Base-by-base conservation (phyloP, 495 filamentous ascomycete genomes). In the Physcia stellaris region DNA sequence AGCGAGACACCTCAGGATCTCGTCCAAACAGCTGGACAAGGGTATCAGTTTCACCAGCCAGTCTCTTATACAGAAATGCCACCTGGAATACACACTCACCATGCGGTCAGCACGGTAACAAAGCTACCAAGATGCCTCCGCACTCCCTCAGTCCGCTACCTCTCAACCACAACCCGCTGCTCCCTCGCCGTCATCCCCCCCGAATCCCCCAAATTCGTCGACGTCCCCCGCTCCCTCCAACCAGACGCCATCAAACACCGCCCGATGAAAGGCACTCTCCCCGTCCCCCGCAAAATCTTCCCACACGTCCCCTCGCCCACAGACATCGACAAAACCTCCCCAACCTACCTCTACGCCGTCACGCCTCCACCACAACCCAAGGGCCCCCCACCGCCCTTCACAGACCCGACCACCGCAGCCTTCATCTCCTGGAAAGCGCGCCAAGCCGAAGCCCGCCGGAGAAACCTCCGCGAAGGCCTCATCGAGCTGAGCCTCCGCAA, bases 171-270 rank as follows among this genome's bases (percentile, higher is more conserved):
- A 21, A 38, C 49, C 23, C 27, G 20, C 33, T 2, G 18, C 16
- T 16, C 15, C 24, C 27, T 17, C 11, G 46, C 46, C 31, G 42
- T 27, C 26, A 59, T 75, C 35, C 58, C 62, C 7, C 83, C 82
- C 12, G 79, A 84, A 51, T 81, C 74, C 30, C 83, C 82, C 42
- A 67, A 69, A 40, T 87, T 75, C 62, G 74, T 87, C 53, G 70
- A 83, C 43, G 59, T 86, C 29, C 83, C 83, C 23, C 57, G 49
- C 30, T 48, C 56, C 13, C 39, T 68, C 5, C 67, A 73, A 49
- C 66, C 76, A 2, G 40, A 54, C 50, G 57, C 60, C 11, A 53
- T 56, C 6, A 45, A 51, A 6, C 66, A 66, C 29, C 61, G 52
- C 15, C 60, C 51, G 40, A 63, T 81, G 41, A 84, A 83, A 60